Conservation (phyloP, 2,329 filamentous ascomycete species). For the Penicillium sp. region DNA sequence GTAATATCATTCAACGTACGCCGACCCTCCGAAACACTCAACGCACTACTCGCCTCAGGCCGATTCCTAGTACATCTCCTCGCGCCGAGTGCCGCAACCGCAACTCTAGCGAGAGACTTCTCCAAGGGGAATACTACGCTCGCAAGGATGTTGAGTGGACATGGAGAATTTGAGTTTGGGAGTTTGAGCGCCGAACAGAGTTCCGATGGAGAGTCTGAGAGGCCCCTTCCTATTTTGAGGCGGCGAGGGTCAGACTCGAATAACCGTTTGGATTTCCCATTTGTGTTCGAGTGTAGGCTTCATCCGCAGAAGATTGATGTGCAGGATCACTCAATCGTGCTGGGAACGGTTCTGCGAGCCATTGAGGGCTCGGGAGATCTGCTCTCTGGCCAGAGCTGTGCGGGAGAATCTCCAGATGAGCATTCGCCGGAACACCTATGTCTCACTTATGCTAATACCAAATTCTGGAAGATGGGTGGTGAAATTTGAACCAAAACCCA, state of each 20-base stretch:
- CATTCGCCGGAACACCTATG: constrained; percentile 36
- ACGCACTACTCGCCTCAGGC: constrained; percentile 55
- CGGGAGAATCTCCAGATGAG: constrained; percentile 12
- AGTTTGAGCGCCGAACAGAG: constrained; percentile 18
- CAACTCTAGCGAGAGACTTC: constrained; percentile 48
- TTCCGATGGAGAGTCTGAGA: background rate
- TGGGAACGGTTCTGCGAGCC: constrained; percentile 45
- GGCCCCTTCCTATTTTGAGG: constrained; percentile 39
- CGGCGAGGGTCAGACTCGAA: constrained; percentile 18
- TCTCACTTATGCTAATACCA: constrained; percentile 51
- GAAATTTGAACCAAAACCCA: constrained; percentile 31
- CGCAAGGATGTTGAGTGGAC: constrained; percentile 32
- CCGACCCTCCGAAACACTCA: constrained; percentile 61
- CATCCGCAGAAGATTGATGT: constrained; percentile 45
- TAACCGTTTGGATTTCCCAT: constrained; percentile 42
- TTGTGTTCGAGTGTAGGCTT: constrained; percentile 49
- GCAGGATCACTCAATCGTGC: constrained; percentile 49
- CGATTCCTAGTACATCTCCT: constrained; percentile 62
- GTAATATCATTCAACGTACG: constrained; percentile 69
- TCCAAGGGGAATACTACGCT: constrained; percentile 49
- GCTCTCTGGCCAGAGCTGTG: constrained; percentile 15
- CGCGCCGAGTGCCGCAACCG: constrained; percentile 39
- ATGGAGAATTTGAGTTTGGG: constrained; percentile 40
- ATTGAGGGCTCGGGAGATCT: constrained; percentile 24
- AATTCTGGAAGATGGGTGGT: constrained; percentile 51